Evolutionary conservation across 768 basidiomycete species (phyloP), one percentile per base, ranked within the genome.

Genomic region (Phallus indusiatus): DNA sequence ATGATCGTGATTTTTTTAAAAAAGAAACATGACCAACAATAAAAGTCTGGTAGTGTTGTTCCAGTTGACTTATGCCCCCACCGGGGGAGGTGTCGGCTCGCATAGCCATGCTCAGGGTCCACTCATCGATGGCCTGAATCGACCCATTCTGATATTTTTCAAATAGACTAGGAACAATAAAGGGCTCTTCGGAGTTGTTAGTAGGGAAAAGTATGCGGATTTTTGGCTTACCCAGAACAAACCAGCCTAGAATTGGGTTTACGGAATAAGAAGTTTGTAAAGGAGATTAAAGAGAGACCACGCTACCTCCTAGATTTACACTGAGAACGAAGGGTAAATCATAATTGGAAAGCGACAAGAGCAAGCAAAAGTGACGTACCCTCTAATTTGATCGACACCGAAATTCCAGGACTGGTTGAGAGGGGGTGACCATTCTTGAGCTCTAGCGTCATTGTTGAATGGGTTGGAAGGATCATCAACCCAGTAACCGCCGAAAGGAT

Each of bases 341-440:
- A 63, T 60, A 53, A 47, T 1, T 60, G 52, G 59, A 37, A 22
- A 60, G 37, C 47, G 56, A 37, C 22, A 55, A 1, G 28, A n/a
- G 51, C 21, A 12, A 21, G 53, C 14, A 64, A 42, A 61, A 52
- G 62, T 55, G 46, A 66, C 75, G 63, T 67, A 82, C 85, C 86
- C 86, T 62, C 74, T 74, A 34, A 88, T 71, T 47, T 74, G 80
- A 73, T 90, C 79, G 54, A 73, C 72, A 14, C 80, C 82, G 75
- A 76, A 93, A 21, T 72, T 77, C 88, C 90, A 95, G 24, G 74
- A 79, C 65, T 83, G 76, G 72, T 86, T 88, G 53, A 95, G 74
- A 7, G 86, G 78, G 1, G 89, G 90, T 6, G 87, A 86, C 84
- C 88, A 94, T 1, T 79, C 82, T 65, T 93, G 90, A 9, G 86